These are phyloP conservation scores for Psilocybe sp. DNA, from an alignment of 768 basidiomycete species.

Conservation along the genomic window DNA sequence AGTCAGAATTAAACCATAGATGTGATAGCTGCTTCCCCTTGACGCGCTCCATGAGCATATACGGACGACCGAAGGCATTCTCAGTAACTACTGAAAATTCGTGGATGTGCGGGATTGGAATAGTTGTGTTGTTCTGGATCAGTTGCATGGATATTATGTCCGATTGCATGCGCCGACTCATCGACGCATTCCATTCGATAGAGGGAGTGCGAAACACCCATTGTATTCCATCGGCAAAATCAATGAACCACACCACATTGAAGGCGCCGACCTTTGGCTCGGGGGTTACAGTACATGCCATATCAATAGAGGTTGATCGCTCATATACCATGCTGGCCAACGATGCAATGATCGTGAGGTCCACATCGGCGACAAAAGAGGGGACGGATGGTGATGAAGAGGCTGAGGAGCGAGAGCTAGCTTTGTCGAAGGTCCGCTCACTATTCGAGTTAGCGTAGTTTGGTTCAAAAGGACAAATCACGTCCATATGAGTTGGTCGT, in stretches of 20 bases:
- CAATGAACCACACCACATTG: slow-evolving; percentile 1
- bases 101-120: neutral
- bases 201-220: neutral
- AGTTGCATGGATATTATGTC: neutral
- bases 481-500: no score
- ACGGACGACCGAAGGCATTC: neutral
- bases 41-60: neutral
- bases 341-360: no score
- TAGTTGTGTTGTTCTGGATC: neutral
- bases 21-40: neutral
- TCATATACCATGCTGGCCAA: no score
- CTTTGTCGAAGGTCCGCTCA: no score
- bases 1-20: neutral
- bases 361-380: no score
- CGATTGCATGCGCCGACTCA: neutral
- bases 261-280: neutral
- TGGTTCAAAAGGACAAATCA: no score
- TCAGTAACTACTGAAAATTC: neutral
- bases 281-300: no score
- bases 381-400: no score
- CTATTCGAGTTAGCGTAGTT: no score
- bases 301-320: no score
- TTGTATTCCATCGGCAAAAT: neutral
- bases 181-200: neutral
- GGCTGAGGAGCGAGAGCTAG: no score